Base-by-base conservation (phyloP, 805 yeast species). In the Dipodascus albidus region DNA sequence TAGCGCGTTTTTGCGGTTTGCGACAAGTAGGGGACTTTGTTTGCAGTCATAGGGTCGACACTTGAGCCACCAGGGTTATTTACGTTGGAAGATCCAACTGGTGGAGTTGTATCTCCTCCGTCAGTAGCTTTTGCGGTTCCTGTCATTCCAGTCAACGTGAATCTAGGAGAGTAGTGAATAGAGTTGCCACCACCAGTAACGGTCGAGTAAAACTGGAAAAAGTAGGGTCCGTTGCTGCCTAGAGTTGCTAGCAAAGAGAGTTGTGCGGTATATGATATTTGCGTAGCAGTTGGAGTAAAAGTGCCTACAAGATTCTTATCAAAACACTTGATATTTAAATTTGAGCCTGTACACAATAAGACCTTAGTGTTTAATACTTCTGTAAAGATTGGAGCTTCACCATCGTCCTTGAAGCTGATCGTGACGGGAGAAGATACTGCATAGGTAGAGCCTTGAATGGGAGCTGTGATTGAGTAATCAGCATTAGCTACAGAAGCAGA, bases 1-100 rank as follows among this genome's bases (percentile, higher is more conserved):
- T 70, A 87, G 61, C 90, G 78, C 8, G 86, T 79, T 20, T 60
- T 67, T 27, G 96, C 96, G 0, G 93, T 83, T 70, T 91, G 98
- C 60, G 61, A 58, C 2, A 87, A 77, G 70, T 90, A 91, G 1
- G 95, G 77, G 3, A 89, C 70, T 2, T 82, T 64, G 66, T 83
- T 84, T 1, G 88, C 82, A 11, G 65, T 68, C 2, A 78, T 72
- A 4, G 72, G 64, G 8, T 67, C 68, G 1, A 74, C 76, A 0
- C 77, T 67, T n/a, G 67, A 65, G n/a, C n/a, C n/a, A 8, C 65
- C 66, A 2, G 66, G 62, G 23, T 60, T 65, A 3, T 73, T 66
- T 19, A 72, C 56, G 49, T 63, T 57, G 42, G 83, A 81, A 47
- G 75, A 71, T 6, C 44, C 44, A 19, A 11, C 15, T 4, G 74